Evolutionary conservation across 2,329 filamentous ascomycete species (phyloP), one percentile per base, ranked within the genome.

Genomic region (Colletotrichum acutatum): DNA sequence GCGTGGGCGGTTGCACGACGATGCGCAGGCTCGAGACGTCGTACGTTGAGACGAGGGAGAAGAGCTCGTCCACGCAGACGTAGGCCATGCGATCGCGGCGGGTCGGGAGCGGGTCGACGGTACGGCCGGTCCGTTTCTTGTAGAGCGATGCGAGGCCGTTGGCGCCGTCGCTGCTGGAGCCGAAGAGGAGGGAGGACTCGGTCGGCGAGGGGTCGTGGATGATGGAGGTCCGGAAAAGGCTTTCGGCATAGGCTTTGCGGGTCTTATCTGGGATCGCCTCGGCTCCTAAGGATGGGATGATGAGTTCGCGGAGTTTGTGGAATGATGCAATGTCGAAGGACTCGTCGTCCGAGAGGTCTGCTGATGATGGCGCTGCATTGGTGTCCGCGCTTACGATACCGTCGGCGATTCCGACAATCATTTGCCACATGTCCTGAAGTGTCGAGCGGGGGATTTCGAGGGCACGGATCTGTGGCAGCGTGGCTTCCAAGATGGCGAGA

Each of bases 301-400:
- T 91, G 42, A 98, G 86, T 11, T 89, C 86, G 52, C 91, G 89
- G 0, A 98, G 85, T 61, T 88, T 87, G 34, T 84, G 84, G 79
- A 98, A 97, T 0, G 93, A 92, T 1, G 84, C 78, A 22, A 97
- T 93, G 79, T 99, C 97, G 78, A 97, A 97, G 1, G 86, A 82
- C 82, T 98, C 92, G 78, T 99, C 96, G 9, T 86, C 85, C 3
- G 84, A 81, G 46, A 95, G 86, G 72, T 87, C 82, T 1, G 87
- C 80, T 2, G 80, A 82, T 8, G 84, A 80, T 16, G 85, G 78
- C 42, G 87, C 86, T 64, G 81, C 80, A 67, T 84, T 83, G 65
- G 89, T 90, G 63, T 92, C 89, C 3, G 93, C 93, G 26, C 87
- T 88, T 42, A 94, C 87, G 73, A 96, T 91, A n/a, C 92, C 92